A percentile compares a stretch with the other conserved stretches of the same genome.
Conservation (phyloP, 164 flowering plant genomes). For the Umbilicus rupestris region DNA sequence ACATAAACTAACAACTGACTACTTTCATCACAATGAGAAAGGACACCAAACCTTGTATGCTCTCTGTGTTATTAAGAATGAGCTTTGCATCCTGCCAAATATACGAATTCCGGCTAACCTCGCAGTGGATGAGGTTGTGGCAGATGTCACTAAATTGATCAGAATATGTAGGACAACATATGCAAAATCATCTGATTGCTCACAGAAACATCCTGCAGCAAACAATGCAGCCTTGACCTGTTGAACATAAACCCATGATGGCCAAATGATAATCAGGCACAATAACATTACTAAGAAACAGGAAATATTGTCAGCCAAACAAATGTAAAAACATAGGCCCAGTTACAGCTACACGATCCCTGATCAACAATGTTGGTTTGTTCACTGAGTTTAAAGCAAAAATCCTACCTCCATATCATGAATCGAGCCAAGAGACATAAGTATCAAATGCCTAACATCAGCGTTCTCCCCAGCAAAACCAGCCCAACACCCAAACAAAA, state of each 20-base stretch:
- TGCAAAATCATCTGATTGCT: slow-evolving; percentile 66
- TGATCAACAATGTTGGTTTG: neutral
- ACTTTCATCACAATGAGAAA: slow-evolving; percentile 2
- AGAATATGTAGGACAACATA: slow-evolving; percentile 46
- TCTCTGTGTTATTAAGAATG: slow-evolving; percentile 36
- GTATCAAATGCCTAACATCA: slow-evolving; percentile 55
- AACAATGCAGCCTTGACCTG: slow-evolving; percentile 79
- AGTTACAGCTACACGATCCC: neutral
- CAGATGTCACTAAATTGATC: slow-evolving; percentile 31
- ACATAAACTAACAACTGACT: neutral
- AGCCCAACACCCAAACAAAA: slow-evolving; percentile 83
- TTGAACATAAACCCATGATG: slow-evolving; percentile 10
- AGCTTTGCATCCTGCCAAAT: slow-evolving; percentile 46
- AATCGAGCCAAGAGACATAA: slow-evolving; percentile 48
- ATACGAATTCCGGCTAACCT: slow-evolving; percentile 44
- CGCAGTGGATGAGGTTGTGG: slow-evolving; percentile 17
- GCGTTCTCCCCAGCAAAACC: slow-evolving; percentile 57
- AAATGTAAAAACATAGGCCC: neutral
- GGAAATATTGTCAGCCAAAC: neutral
- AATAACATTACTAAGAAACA: neutral
- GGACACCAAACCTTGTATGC: slow-evolving; percentile 59
- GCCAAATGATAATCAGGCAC: neutral
- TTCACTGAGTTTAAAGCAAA: neutral
- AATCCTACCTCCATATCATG: slow-evolving; percentile 57
- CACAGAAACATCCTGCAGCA: slow-evolving; percentile 76